These are phyloP conservation scores for Eucalyptus sp. DNA, from an alignment of 345 rosid genomes.

Conservation along the genomic window DNA sequence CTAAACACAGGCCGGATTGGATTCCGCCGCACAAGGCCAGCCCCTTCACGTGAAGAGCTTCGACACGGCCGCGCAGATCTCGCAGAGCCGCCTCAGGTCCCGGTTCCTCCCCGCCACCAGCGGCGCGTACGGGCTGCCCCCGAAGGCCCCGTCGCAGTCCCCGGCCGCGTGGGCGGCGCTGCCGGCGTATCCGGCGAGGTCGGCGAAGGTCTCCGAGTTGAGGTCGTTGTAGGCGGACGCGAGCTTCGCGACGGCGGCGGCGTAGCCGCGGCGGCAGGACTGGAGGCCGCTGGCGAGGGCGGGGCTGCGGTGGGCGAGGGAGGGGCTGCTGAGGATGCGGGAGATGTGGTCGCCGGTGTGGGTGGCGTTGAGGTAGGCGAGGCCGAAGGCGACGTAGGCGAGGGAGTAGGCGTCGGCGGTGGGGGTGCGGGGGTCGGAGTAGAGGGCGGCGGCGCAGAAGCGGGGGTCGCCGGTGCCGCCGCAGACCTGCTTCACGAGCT, in stretches of 20 bases:
- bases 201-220: constrained; percentile 23
- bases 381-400: constrained; percentile 22
- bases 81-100: constrained; percentile 7
- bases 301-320: background rate
- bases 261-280: constrained; percentile 3
- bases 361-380: constrained; percentile 20
- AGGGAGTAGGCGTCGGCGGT: constrained; percentile 15
- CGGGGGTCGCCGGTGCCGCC: constrained; percentile 3
- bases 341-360: constrained; percentile 7
- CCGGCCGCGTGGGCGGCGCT: background rate
- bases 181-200: constrained; percentile 2
- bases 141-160: constrained; percentile 6
- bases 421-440: constrained; percentile 23
- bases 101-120: constrained; percentile 6
- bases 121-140: background rate
- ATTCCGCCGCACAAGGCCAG: background rate
- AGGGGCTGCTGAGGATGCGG: background rate
- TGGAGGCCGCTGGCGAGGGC: background rate
- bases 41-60: background rate
- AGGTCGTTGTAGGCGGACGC: constrained; percentile 18
- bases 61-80: constrained; percentile 9
- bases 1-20: background rate
- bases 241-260: constrained; percentile 1
- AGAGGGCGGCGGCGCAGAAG: constrained; percentile 26
- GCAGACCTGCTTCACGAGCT: constrained; percentile 19